Base-by-base conservation (phyloP, 1,284 basidiomycete species). In the Entoloma clypeatum region DNA sequence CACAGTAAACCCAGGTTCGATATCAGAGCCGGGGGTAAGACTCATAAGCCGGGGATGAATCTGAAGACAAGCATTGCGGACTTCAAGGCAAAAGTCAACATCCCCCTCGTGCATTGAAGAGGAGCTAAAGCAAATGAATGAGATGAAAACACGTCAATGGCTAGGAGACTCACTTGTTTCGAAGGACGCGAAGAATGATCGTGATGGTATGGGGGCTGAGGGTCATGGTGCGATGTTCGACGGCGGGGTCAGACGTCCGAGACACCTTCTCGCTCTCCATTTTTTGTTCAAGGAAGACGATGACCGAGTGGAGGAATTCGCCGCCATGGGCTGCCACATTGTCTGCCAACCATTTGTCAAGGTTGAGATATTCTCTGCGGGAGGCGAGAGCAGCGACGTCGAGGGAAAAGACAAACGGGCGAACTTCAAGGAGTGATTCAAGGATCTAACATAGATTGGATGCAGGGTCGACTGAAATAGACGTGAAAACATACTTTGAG, bases 41-140 rank as follows among this genome's bases (percentile, higher is more conserved):
- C 86, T 92, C 89, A 99, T 95, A 38, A 99, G 78, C 40, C 94
- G 87, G 23, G 96, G 96, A 59, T 99, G 90, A 27, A 98, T 85
- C 63, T 98, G 95, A 31, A 99, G 74, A 58, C 94, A 96, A 32
- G 87, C 78, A 55, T 94, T 97, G 48, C 95, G 86, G 49, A 98
- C 83, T 70, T 93, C 89, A 52, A 92, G 80, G 66, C 92, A 94
- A 51, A 87, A 86, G 54, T 88, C 85, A 45, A 93, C 80, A 58
- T 98, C 92, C 45, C 81, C 81, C 60, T 80, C 70, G 39, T 75
- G 68, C 76, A 89, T 78, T 50, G 77, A 70, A 42, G 65, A 69
- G 34, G 82, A 74, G 50, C 84, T 87, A 52, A n/a, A 40, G 24
- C 37, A 22, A 4, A 46, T 34, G 37, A 45, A 33, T 27, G 35